phyloP scores from a whole-genome alignment of 116 monocot genomes.

The Papilionanthe hybrid region DNA sequence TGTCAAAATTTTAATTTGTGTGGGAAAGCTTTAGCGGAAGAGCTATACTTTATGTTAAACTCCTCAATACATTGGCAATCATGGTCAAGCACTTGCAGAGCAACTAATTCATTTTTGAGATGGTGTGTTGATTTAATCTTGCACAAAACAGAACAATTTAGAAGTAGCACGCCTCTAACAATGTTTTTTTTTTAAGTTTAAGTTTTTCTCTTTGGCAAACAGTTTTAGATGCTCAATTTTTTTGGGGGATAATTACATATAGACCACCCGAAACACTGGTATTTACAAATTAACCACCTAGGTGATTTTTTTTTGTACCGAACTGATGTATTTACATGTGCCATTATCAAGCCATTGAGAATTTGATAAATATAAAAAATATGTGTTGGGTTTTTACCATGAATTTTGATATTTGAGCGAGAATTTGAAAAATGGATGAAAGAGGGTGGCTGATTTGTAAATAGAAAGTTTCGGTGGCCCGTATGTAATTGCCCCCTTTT shows the following conservation, averaged over 20 bases:
- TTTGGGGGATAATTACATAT: too few species aligned
- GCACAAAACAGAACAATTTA: background rate
- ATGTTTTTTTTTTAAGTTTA: background rate
- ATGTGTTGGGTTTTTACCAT: too few species aligned
- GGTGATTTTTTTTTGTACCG: too few species aligned
- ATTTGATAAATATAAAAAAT: too few species aligned
- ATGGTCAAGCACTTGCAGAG: background rate
- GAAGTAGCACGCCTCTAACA: background rate
- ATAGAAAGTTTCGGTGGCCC: too few species aligned
- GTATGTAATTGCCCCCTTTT: background rate
- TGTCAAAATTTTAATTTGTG: background rate
- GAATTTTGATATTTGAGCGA: too few species aligned
- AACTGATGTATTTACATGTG: too few species aligned
- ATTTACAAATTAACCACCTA: too few species aligned
- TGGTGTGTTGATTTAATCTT: background rate
- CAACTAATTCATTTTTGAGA: background rate
- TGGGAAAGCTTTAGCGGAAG: background rate
- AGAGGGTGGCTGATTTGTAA: too few species aligned
- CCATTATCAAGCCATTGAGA: too few species aligned
- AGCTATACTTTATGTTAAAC: background rate
- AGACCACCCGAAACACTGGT: too few species aligned
- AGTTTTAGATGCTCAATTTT: background rate
- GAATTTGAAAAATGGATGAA: too few species aligned
- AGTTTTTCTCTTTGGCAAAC: background rate
- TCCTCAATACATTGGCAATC: background rate